phyloP scores from a whole-genome alignment of 768 basidiomycete species.

The Asterophora parasitica region DNA sequence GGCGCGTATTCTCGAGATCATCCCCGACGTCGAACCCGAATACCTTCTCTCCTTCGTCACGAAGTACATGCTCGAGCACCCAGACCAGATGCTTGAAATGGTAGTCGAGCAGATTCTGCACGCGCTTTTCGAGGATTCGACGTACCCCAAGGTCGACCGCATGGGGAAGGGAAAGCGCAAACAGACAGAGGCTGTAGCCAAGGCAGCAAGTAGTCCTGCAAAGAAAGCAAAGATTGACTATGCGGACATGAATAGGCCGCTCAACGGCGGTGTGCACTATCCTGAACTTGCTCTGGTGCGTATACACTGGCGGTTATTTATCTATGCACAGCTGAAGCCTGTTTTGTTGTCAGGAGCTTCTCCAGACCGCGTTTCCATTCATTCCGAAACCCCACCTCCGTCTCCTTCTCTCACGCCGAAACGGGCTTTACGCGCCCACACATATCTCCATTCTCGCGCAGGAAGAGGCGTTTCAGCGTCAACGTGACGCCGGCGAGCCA shows the following conservation, averaged over 20 bases:
- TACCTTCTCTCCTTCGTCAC: constrained; percentile 48
- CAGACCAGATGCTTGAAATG: constrained; percentile 18
- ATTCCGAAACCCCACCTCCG: constrained; percentile 55
- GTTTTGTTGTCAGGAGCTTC: constrained; percentile 35
- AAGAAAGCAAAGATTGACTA: constrained; percentile 53
- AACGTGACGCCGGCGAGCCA: constrained; percentile 12
- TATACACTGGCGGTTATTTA: constrained; percentile 4
- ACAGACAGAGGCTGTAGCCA: constrained; percentile 30
- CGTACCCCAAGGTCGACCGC: constrained; percentile 50
- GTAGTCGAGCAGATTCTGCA: constrained; percentile 56
- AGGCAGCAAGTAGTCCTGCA: constrained; percentile 17
- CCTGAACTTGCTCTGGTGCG: constrained; percentile 47
- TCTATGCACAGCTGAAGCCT: background rate
- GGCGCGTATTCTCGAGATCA: constrained; percentile 57
- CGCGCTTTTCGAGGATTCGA: constrained; percentile 54
- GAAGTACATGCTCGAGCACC: constrained; percentile 32
- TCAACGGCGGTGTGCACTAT: constrained; percentile 43
- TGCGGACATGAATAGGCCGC: constrained; percentile 38
- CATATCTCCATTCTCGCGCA: constrained; percentile 42
- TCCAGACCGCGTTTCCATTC: constrained; percentile 52
- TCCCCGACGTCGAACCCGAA: constrained; percentile 64
- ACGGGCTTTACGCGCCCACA: constrained; percentile 61
- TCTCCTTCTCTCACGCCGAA: constrained; percentile 29
- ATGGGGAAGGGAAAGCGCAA: constrained; percentile 29
- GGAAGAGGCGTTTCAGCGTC: constrained; percentile 25